Conservation (phyloP, 164 flowering plant species). For the Hamamelis virginiana region DNA sequence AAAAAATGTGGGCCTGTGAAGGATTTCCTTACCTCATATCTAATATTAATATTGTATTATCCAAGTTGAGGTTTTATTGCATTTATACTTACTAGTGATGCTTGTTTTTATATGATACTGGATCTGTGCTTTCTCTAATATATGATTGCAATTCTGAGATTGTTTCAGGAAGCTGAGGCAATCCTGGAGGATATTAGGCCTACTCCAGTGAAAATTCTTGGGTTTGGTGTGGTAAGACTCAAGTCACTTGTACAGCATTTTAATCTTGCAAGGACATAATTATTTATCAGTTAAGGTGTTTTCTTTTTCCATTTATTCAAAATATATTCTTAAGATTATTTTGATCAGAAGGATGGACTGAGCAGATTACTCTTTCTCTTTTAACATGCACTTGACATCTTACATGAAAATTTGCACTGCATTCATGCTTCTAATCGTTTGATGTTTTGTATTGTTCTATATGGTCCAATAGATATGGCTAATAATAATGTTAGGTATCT, state of each 20-base stretch:
- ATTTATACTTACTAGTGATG: not conserved
- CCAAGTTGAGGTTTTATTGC: no score
- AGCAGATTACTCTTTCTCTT: not conserved
- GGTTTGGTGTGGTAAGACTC: slow-evolving; percentile 68
- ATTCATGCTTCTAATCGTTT: no score
- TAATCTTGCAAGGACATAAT: not conserved
- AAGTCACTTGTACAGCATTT: not conserved
- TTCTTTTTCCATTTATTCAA: not conserved
- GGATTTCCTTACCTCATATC: no score
- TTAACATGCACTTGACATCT: not conserved
- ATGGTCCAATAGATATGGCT: not conserved
- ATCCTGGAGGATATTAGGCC: slow-evolving; percentile 79
- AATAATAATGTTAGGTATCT: no score
- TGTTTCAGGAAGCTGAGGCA: slow-evolving; percentile 90
- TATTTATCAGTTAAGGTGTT: not conserved
- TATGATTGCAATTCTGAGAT: slow-evolving; percentile 15
- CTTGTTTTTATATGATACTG: not conserved
- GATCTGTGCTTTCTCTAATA: not conserved
- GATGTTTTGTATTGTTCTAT: not conserved
- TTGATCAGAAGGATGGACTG: no score
- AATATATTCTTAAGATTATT: not conserved
- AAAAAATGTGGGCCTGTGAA: no score
- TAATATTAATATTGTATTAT: no score
- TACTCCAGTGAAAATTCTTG: slow-evolving; percentile 62
- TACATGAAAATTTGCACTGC: not conserved